A percentile compares a stretch with the other conserved stretches of the same genome.
Evolutionary conservation across 352 stramenopile species (phyloP).

Genomic region (Pythium folliculosum): DNA sequence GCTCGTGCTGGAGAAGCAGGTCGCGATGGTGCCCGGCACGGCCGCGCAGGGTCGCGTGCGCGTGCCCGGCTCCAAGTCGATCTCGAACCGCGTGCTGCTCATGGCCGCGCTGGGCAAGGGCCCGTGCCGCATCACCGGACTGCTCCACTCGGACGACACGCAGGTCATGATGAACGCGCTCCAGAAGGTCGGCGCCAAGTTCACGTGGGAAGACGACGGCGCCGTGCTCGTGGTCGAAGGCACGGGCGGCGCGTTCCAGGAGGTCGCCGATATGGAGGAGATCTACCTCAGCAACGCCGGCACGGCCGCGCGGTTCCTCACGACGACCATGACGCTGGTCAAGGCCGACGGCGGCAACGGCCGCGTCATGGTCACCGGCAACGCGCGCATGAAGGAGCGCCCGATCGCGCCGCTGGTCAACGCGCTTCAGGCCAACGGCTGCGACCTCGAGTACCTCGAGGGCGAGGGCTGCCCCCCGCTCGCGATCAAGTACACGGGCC

Average conservation of each 20-base stretch:
- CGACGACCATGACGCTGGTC: conserved; percentile 86
- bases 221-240: conserved; percentile 75
- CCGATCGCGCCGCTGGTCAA: conserved; percentile 96
- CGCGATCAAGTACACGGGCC: conserved; percentile 66
- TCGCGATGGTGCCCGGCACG: conserved; percentile 54
- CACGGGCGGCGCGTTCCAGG: conserved; percentile 65
- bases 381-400: conserved; percentile 96
- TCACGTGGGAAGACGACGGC: conserved; percentile 78
- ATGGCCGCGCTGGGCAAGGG: conserved; percentile 93
- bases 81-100: conserved; percentile 97
- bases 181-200: conserved; percentile 87
- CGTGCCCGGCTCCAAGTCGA: conserved; percentile 97
- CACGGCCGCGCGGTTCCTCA: conserved; percentile 95
- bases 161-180: conserved; percentile 97
- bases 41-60: conserved; percentile 60
- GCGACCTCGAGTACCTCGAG: conserved; percentile 70
- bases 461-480: conserved; percentile 73
- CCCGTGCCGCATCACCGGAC: conserved; percentile 80
- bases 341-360: conserved; percentile 34
- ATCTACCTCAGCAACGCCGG: conserved; percentile 89
- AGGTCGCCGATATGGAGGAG: conserved; percentile 49
- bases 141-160: conserved; percentile 97
- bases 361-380: conserved; percentile 89
- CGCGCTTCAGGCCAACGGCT: conserved; percentile 90
- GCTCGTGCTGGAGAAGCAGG: conserved; percentile 76